Base-by-base conservation (phyloP, 2,329 filamentous ascomycete genomes). In the Aspergillus carbonarius region DNA sequence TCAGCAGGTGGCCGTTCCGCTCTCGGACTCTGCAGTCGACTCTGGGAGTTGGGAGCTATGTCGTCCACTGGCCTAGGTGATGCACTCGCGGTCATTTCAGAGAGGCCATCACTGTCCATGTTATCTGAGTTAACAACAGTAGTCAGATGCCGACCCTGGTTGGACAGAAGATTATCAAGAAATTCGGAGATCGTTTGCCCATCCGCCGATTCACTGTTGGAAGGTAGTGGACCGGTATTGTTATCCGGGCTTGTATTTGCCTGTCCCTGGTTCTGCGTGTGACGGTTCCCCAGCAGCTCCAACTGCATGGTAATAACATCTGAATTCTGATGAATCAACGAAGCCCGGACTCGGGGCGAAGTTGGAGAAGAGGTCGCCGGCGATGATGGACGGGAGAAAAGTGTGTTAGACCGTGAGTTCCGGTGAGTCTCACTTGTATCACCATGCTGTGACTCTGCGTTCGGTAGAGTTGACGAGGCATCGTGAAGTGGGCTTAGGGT, bases 251-350 rank as follows among this genome's bases (percentile, higher is more conserved):
- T 54, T 10, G 64, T 51, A 55, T 57, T 62, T 40, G 53, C 51
- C 44, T 66, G 64, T 15, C 59, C 52, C 10, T 67, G 63, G 20
- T 61, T 58, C 25, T 68, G 64, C 3, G 63, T 57, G 52, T 64
- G 68, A 34, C 70, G 73, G 54, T 71, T 73, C 8, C 71, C 71
- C 47, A 77, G 57, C 8, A 79, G 63, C 52, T 78, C 76, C 39
- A 79, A 61, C 51, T 79, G 75, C 76, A 78, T 78, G 4, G 76
- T 78, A 48, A 78, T 76, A 2, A 77, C 68, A 58, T 78, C 76
- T 1, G 76, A 74, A 54, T 75, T 75, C 47, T 77, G 75, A 58
- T 78, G 76, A 17, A 78, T 73, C 23, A 79, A 64, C 1, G 76
- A 78, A 27, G 76, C 76, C 49, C 76, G 68, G 18, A 79, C 74